Evolutionary conservation across 805 yeast genomes (phyloP).

Genomic region (Lachancea quebecensis): DNA sequence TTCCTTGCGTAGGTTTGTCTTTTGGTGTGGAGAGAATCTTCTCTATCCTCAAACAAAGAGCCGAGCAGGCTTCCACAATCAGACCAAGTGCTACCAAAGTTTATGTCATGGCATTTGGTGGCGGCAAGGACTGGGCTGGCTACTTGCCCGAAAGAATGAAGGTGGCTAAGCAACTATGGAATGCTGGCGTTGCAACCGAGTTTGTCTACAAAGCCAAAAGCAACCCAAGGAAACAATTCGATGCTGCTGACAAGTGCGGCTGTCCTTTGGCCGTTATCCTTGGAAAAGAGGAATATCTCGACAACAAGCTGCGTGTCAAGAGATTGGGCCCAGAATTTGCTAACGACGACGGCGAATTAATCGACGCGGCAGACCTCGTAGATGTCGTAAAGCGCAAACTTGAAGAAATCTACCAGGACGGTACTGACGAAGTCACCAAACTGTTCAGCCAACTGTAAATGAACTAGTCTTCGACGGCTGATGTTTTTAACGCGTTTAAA

Average conservation of each 20-base stretch:
- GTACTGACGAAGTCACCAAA: constrained; percentile 58
- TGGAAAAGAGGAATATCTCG: constrained; percentile 84
- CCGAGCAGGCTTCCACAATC: constrained; percentile 51
- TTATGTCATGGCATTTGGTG: constrained; percentile 96
- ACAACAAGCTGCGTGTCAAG: constrained; percentile 80
- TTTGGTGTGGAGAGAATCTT: constrained; percentile 95
- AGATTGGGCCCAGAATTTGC: constrained; percentile 81
- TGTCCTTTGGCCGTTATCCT: constrained; percentile 85
- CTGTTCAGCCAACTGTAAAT: constrained; percentile 47
- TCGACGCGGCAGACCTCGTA: constrained; percentile 56
- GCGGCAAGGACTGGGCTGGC: constrained; percentile 95
- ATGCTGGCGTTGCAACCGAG: constrained; percentile 82
- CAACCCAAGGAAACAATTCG: constrained; percentile 92
- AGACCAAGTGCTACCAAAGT: constrained; percentile 89
- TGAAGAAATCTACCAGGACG: constrained; percentile 44
- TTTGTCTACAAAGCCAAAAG: constrained; percentile 89
- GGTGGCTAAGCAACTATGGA: constrained; percentile 78
- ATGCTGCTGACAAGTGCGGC: constrained; percentile 93
- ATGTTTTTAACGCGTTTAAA: not conserved
- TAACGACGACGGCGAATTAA: constrained; percentile 79
- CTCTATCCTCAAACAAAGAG: constrained; percentile 77
- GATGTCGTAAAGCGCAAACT: constrained; percentile 44
- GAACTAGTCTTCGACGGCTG: not conserved
- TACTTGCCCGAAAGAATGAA: constrained; percentile 87
- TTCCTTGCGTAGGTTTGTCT: constrained; percentile 96